Evolutionary conservation across 2,329 filamentous ascomycete genomes (phyloP), one percentile per base, ranked within the genome.

Genomic region (Sporothrix pallida): DNA sequence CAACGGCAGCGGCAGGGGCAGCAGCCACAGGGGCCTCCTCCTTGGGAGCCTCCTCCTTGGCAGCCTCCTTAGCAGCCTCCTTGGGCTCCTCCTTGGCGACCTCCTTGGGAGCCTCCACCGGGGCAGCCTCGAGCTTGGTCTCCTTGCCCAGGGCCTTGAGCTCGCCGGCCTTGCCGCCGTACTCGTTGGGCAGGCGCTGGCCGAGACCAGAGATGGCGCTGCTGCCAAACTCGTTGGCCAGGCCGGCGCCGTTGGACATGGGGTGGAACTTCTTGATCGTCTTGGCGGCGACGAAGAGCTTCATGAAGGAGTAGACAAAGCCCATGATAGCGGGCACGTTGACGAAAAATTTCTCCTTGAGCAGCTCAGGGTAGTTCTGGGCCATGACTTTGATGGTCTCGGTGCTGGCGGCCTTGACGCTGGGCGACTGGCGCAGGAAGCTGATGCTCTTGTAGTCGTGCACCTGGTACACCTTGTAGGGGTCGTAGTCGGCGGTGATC

Each of bases 271-370:
- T 94, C 84, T 91, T 91, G 77, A 92, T 87, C 0, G 92, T 94
- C 79, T 92, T 91, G 69, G 90, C 86, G 44, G 91, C 89, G 60
- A 94, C 85, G 81, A 95, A 91, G 20, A 93, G 83, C 84, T 94
- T 94, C 85, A 94, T 91, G 72, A 91, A 87, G 23, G 86, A 85
- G 81, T 92, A 94, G 80, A 94, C 88, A 87, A 95, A 98, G 73
- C 93, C 93, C 95, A 98, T 98, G 79, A 98, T 86, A 73, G 91
- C 83, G 0, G 95, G 95, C 6, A 98, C 93, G 79, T 98, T 98
- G 83, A 98, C 92, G 80, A 98, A 98, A 87, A 95, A 98, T 86
- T 98, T 98, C 84, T 95, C 85, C 78, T 89, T 90, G 68, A 98
- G 87, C 10, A 97, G 89, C 84, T 98, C 95, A 0, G 95, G 95